Conservation (phyloP, 257 asterid genomes). For the Solanum pinnatisectum region DNA sequence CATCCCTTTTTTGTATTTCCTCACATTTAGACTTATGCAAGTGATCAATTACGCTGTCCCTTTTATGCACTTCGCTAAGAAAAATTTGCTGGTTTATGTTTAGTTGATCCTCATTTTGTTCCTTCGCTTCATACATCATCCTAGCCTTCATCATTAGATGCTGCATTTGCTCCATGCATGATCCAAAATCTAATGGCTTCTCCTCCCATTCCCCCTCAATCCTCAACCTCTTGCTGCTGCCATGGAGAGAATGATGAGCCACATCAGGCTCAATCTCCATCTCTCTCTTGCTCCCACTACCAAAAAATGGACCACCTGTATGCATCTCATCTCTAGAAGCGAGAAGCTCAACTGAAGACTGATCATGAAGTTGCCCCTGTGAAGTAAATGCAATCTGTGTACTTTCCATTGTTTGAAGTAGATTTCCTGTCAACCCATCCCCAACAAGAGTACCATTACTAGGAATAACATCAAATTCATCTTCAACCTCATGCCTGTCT, state of each 20-base stretch:
- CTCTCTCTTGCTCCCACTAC: constrained; percentile 50
- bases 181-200: constrained; percentile 39
- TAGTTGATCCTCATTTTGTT: constrained; percentile 27
- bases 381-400: constrained; percentile 34
- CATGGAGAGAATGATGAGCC: constrained; percentile 20
- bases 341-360: constrained; percentile 29
- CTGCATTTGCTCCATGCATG: constrained; percentile 54
- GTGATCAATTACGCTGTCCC: constrained; percentile 38
- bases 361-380: constrained; percentile 37
- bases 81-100: constrained; percentile 40
- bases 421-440: constrained; percentile 55
- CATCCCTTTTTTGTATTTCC: constrained; percentile 52
- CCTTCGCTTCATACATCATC: constrained; percentile 38
- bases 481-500: constrained; percentile 26
- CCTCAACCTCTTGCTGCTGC: constrained; percentile 58
- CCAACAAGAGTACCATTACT: constrained; percentile 32
- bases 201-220: constrained; percentile 36
- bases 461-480: constrained; percentile 28
- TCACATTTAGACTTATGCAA: constrained; percentile 46
- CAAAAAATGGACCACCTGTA: constrained; percentile 25
- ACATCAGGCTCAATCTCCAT: constrained; percentile 40
- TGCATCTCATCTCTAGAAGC: constrained; percentile 28
- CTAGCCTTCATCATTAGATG: constrained; percentile 34
- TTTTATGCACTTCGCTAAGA: constrained; percentile 55
- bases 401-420: constrained; percentile 48